Evolutionary conservation across 2,329 filamentous ascomycete species (phyloP), one percentile per base, ranked within the genome.

Genomic region (Graphilbum sp.): DNA sequence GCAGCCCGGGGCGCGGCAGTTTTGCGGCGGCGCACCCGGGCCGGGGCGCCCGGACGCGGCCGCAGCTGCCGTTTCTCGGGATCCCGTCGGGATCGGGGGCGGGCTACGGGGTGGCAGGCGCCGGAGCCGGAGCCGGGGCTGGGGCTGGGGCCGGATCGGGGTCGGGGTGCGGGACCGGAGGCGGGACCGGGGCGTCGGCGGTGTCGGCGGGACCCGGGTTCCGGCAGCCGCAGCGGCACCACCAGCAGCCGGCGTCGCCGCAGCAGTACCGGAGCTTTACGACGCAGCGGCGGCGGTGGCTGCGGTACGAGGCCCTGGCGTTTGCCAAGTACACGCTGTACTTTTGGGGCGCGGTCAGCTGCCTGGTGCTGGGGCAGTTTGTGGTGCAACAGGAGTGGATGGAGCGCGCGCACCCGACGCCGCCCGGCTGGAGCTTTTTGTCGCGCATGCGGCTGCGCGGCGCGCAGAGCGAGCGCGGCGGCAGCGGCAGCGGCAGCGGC

Each of bases 361-460:
- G 79, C 42, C 56, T 75, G 32, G 61, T 72, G 30, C 60, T 80
- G 10, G 70, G 76, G 30, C 67, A 69, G 46, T 72, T 75, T 45
- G 77, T 77, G 15, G 53, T 85, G 27, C 67, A 79, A 51, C 78
- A 87, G 50, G 84, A 93, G 56, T 62, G 67, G 43, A 63, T 83
- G 33, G 86, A 95, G 59, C 69, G 78, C 35, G 64, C 70, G 37
- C 83, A 78, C 53, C 86, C 86, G 0, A 87, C 84, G 1, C 87
- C 88, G 1, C 69, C 72, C 20, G 87, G 93, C 54, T 95, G 87
- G 85, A 63, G 63, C 0, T 79, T 75, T 55, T 59, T 73, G 45
- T 83, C 79, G 34, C 67, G 85, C 19, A 72, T 79, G 57, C 64
- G 67, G 30, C 66, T 82, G 44, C 70, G 84, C 31, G 68, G 71